These are phyloP conservation scores for Pontederia crassipes DNA, from an alignment of 176 grass and related monocot species.

Conservation along the genomic window DNA sequence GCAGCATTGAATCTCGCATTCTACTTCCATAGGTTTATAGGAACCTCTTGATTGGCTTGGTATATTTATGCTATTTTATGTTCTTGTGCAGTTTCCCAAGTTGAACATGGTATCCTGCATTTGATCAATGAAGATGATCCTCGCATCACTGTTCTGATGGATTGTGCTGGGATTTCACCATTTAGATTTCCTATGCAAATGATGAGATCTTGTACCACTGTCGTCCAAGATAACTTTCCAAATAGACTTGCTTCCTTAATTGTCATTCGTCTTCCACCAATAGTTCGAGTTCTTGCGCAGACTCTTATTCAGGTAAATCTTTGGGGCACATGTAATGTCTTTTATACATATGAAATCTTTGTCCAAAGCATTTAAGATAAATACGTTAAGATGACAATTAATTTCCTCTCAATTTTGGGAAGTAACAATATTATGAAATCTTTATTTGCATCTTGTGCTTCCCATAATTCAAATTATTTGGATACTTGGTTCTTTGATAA, in stretches of 20 bases:
- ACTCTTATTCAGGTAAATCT: slow-evolving; percentile 83
- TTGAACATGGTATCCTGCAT: slow-evolving; percentile 65
- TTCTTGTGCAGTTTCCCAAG: slow-evolving; percentile 68
- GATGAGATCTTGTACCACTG: slow-evolving; percentile 70
- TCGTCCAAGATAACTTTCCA: slow-evolving; percentile 90
- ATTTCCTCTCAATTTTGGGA: too few species aligned
- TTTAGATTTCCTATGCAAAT: slow-evolving; percentile 97
- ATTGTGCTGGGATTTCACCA: slow-evolving; percentile 82
- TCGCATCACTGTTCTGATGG: slow-evolving; percentile 75
- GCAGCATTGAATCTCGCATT: too few species aligned
- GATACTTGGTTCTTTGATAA: too few species aligned
- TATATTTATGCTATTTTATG: not conserved
- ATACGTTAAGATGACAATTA: too few species aligned
- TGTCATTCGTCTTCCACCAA: slow-evolving; percentile 80
- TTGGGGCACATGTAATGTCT: not conserved
- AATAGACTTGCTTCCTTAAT: slow-evolving; percentile 64
- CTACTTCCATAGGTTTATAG: too few species aligned
- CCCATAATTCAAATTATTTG: too few species aligned
- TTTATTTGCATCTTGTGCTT: too few species aligned
- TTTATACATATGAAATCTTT: not conserved
- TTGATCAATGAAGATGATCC: slow-evolving; percentile 73
- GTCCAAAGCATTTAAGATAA: too few species aligned
- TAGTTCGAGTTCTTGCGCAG: slow-evolving; percentile 94
- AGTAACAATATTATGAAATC: too few species aligned
- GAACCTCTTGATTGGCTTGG: too few species aligned